Conservation (phyloP, 208 protist species). For the Strigomonas oncopelti region DNA sequence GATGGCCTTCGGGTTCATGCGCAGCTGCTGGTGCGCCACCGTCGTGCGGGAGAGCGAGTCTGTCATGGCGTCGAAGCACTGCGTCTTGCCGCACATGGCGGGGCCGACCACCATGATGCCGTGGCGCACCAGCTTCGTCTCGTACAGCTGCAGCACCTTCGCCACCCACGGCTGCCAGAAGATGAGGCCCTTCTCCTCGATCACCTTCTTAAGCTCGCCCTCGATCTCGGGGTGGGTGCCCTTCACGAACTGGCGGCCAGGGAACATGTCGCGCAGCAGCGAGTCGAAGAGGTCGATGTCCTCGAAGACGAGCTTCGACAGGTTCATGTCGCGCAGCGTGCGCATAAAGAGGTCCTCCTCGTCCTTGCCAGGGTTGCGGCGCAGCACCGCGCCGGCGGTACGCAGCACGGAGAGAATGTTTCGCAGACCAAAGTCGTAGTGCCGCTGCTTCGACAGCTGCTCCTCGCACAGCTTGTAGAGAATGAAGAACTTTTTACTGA, state of each 20-base stretch:
- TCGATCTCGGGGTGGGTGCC: slow-evolving; percentile 89
- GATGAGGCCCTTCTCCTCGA: slow-evolving; percentile 83
- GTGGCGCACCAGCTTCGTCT: slow-evolving; percentile 94
- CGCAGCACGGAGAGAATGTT: slow-evolving; percentile 98
- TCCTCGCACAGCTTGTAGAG: slow-evolving; percentile 96
- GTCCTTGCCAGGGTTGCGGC: slow-evolving; percentile 81
- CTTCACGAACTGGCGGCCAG: slow-evolving; percentile 89
- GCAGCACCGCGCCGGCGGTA: slow-evolving; percentile 90
- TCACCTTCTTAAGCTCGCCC: slow-evolving; percentile 81
- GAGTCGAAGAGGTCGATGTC: slow-evolving; percentile 97
- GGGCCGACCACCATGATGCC: slow-evolving; percentile 95
- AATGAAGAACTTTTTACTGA: slow-evolving; percentile 94
- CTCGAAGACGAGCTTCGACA: slow-evolving; percentile 97
- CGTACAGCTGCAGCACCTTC: slow-evolving; percentile 94
- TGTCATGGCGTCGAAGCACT: slow-evolving; percentile 91
- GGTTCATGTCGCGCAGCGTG: slow-evolving; percentile 97
- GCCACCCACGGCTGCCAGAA: slow-evolving; percentile 85
- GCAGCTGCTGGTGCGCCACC: slow-evolving; percentile 87
- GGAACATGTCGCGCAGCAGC: slow-evolving; percentile 93
- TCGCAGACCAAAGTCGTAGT: slow-evolving; percentile 98
- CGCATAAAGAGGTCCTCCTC: slow-evolving; percentile 96
- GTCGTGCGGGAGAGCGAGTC: slow-evolving; percentile 82
- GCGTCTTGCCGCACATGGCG: slow-evolving; percentile 92
- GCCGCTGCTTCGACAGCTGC: slow-evolving; percentile 97
- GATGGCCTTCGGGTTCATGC: slow-evolving; percentile 95